These are phyloP conservation scores for Rhododendron henanense DNA, from an alignment of 148 eudicot species.

Conservation along the genomic window DNA sequence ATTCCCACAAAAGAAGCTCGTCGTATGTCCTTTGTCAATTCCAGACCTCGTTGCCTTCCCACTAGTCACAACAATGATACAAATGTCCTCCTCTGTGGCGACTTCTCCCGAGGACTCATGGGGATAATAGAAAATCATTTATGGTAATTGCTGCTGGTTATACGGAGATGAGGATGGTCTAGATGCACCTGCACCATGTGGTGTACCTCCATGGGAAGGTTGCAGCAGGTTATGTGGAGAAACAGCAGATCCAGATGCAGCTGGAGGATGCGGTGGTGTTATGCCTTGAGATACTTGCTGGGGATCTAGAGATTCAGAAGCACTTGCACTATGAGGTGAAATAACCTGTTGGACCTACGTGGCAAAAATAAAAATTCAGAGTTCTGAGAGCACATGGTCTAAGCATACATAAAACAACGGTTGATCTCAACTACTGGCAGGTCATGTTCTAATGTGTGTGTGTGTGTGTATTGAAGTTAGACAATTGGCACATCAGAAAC, in stretches of 20 bases:
- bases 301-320: slow-evolving; percentile 14
- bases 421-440: neutral
- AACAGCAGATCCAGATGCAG: neutral
- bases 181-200: slow-evolving; percentile 3
- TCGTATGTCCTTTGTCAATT: neutral
- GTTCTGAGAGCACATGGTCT: neutral
- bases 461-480: neutral
- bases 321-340: slow-evolving; percentile 1
- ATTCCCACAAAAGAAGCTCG: neutral
- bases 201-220: neutral
- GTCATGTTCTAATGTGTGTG: neutral
- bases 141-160: neutral
- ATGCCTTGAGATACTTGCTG: neutral
- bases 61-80: neutral
- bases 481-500: neutral
- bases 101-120: neutral
- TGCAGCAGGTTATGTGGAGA: slow-evolving; percentile 8
- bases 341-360: slow-evolving; percentile 15
- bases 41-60: neutral
- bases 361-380: neutral
- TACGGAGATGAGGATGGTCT: slow-evolving; percentile 1
- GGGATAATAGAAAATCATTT: neutral
- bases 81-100: neutral
- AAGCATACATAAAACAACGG: neutral
- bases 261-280: neutral